Evolutionary conservation across 2,329 filamentous ascomycete species (phyloP).

Genomic region (Trichoderma pleuroti): DNA sequence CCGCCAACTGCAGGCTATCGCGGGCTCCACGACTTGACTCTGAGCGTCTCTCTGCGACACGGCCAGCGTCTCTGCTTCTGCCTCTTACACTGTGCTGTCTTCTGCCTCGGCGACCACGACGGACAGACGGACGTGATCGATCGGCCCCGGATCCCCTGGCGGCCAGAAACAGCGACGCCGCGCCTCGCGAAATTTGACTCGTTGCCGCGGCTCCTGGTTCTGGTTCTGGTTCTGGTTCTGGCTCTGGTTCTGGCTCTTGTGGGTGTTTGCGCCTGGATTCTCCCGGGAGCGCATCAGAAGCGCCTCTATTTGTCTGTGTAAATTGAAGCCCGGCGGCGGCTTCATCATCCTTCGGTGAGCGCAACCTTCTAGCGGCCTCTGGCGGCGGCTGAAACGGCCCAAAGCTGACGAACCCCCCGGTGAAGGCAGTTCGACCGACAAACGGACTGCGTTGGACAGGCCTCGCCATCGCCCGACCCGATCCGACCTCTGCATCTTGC

Average conservation of each 20-base stretch:
- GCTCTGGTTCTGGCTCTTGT: neutral
- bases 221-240: constrained; percentile 1
- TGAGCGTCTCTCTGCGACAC: constrained; percentile 19
- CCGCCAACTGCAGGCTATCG: constrained; percentile 19
- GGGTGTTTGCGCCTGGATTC: neutral
- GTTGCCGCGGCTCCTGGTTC: constrained; percentile 6
- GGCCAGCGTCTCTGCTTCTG: neutral
- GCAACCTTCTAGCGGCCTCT: neutral
- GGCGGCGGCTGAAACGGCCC: neutral
- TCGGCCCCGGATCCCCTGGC: neutral
- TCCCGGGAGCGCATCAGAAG: neutral
- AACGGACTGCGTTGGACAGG: neutral
- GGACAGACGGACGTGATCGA: neutral
- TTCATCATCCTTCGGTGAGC: constrained; percentile 19
- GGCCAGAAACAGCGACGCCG: constrained; percentile 12
- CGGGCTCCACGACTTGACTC: constrained; percentile 8
- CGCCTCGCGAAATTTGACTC: constrained; percentile 14
- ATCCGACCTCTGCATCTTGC: constrained; percentile 1
- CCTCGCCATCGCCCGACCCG: neutral
- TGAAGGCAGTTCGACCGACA: constrained; percentile 2
- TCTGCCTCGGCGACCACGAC: no score
- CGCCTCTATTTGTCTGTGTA: neutral
- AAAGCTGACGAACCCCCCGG: constrained; percentile 4
- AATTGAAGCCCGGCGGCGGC: neutral
- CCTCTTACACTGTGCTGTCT: no score